Conservation (phyloP, 2,329 filamentous ascomycete species). For the Calonectria hongkongensis region DNA sequence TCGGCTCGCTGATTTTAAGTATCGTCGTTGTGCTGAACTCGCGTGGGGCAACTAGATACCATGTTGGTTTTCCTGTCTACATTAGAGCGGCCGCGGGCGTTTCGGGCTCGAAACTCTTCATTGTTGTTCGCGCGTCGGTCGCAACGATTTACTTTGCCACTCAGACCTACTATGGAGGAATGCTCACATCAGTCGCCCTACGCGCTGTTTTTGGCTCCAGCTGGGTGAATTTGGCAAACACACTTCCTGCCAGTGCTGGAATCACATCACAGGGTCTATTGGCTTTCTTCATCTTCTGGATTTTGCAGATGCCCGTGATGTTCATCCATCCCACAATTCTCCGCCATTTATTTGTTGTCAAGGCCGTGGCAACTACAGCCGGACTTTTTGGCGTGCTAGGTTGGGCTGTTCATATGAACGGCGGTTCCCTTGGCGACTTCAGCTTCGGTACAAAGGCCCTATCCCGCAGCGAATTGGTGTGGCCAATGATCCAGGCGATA, state of each 20-base stretch:
- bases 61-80: constrained; percentile 15
- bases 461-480: constrained; percentile 1
- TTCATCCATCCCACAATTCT: constrained; percentile 21
- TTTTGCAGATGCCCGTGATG: constrained; percentile 23
- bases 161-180: constrained; percentile 17
- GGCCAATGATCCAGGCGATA: constrained; percentile 47
- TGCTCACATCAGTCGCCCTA: constrained; percentile 18
- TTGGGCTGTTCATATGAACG: constrained; percentile 15
- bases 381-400: constrained; percentile 15
- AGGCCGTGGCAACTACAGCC: constrained; percentile 3
- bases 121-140: constrained; percentile 3
- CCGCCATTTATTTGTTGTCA: constrained; percentile 17
- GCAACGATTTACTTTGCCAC: constrained; percentile 22
- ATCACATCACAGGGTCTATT: constrained; percentile 13
- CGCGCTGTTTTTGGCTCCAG: constrained; percentile 16
- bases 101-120: constrained; percentile 9
- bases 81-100: constrained; percentile 1
- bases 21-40: constrained; percentile 10
- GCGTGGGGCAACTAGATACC: constrained; percentile 13
- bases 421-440: constrained; percentile 10
- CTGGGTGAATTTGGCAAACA: constrained; percentile 17
- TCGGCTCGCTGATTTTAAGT: constrained; percentile 6
- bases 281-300: constrained; percentile 26
- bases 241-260: constrained; percentile 1
- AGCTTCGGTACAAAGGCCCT: background rate